Evolutionary conservation across 768 basidiomycete genomes (phyloP), one percentile per base, ranked within the genome.

Genomic region (Macrocybe gigantea): DNA sequence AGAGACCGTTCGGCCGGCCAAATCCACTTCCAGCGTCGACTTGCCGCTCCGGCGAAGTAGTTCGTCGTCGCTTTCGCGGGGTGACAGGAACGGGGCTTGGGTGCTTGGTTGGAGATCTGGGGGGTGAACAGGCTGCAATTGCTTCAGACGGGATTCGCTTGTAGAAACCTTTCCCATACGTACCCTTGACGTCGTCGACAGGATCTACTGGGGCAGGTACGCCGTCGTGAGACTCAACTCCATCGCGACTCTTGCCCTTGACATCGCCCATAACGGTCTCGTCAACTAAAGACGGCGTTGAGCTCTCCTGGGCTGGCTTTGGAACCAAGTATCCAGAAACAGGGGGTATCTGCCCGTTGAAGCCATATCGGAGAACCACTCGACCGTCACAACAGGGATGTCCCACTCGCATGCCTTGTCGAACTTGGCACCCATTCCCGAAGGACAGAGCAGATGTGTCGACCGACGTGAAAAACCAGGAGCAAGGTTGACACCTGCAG

Each of bases 391-490:
- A n/a, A 88, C 79, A 0, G 84, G 82, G 6, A 86, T 77, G 10
- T 73, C 73, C 93, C 93, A 95, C 59, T 89, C 80, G 35, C 62
- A 58, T 2, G 93, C 91, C 60, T 85, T 90, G 11, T 83, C 78
- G 44, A 78, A 89, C 60, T 96, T 95, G 15, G 73, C 69, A 11
- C 93, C 91, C 0, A 60, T 66, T 0, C 74, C 78, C 5, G 80
- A 72, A 0, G 87, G 85, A 59, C 91, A 93, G 6, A 96, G 67
- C 1, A 96, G 72, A 54, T 95, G 88, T 0, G 93, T 93, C 2
- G 83, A 78, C 8, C 72, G 75, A 12, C 80, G 73, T 10, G 79
- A 85, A 61, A 86, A 85, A n/a, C 66, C 70, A 0, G 74, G 67
- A 3, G 79, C 72, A 1, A 80, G 68, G 4, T 58, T 72, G 34